Conservation (phyloP, 1,284 basidiomycete species). For the Tilletia caries region DNA sequence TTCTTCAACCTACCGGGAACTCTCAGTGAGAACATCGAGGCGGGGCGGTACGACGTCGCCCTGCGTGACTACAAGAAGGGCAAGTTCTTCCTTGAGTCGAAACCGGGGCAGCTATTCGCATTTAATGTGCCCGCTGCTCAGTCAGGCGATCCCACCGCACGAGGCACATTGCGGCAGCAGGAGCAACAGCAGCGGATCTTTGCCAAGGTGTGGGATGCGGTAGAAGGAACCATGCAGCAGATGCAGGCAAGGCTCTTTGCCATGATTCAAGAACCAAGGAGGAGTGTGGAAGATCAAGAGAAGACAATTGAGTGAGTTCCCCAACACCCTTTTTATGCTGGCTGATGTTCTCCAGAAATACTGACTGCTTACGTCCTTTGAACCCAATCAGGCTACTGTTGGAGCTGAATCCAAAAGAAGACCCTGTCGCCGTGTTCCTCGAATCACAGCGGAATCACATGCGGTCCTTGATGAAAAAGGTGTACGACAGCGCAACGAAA, state of each 20-base stretch:
- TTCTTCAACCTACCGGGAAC: conserved; percentile 95
- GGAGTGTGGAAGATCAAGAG: conserved; percentile 88
- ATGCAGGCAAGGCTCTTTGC: conserved; percentile 76
- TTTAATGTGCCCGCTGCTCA: conserved; percentile 54
- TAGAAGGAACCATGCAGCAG: conserved; percentile 90
- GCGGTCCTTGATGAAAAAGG: conserved; percentile 70
- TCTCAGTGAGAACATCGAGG: conserved; percentile 78
- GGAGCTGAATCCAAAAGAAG: conserved; percentile 46
- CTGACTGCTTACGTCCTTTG: too few relatives aligned
- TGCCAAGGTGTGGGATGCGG: conserved; percentile 92
- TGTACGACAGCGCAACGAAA: conserved; percentile 63
- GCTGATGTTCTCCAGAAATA: too few relatives aligned
- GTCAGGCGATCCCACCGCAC: conserved; percentile 53
- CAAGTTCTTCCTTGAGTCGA: conserved; percentile 79
- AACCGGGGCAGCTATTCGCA: conserved; percentile 74
- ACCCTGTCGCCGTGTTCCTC: conserved; percentile 85
- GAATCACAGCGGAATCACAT: conserved; percentile 88
- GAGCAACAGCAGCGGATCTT: conserved; percentile 75
- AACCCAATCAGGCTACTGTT: conserved; percentile 40
- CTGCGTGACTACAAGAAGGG: conserved; percentile 97
- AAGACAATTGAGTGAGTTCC: conserved; percentile 85
- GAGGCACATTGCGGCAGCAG: conserved; percentile 25
- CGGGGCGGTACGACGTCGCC: conserved; percentile 79
- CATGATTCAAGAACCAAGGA: conserved; percentile 72
- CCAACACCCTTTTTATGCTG: too few relatives aligned